Base-by-base conservation (phyloP, 306 rosid genomes). In the Lathyrus tuberosus region DNA sequence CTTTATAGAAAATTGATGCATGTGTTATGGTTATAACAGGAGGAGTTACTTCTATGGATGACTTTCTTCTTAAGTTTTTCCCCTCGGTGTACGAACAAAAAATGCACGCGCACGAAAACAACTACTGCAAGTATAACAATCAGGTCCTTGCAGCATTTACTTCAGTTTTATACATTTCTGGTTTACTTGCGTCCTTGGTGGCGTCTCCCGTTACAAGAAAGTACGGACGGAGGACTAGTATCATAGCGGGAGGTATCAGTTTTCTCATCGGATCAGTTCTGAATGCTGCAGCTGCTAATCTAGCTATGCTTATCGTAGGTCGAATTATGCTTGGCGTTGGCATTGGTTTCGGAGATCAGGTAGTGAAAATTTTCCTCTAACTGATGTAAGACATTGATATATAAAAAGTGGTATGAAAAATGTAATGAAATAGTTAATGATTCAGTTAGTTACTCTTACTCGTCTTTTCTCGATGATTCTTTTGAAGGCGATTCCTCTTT, bases 291-390 rank as follows among this genome's bases (percentile, higher is more conserved):
- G 91, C 98, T 46, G 79, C 53, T 31, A 88, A 93, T 56, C 62
- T 93, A 30, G 76, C 24, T 63, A 93, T 93, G 97, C 96, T 93
- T 48, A 76, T 93, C 65, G 9, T 84, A 24, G 97, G 98, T 13
- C 78, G 97, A 62, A 86, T 93, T 76, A 78, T 93, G 98, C 96
- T 93, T 62, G 98, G 98, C 48, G 78, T 93, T 42, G 98, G 98
- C 61, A 93, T 93, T 46, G 98, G 98, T 35, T 93, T 93, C 70
- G 98, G 97, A 62, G 87, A 93, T 76, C 98, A 93, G 96, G 97
- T 93, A 72, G 35, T 14, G 71, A 9, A 13, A 33, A 9, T 41
- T 65, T 72, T 60, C 43, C 62, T 33, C 15, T 69, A 53, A 43
- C 17, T 16, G 38, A 26, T 57, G 44, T 38, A 48, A 5, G 60